Evolutionary conservation across 2,329 filamentous ascomycete species (phyloP).

Genomic region (Phyllosticta ampelicida): DNA sequence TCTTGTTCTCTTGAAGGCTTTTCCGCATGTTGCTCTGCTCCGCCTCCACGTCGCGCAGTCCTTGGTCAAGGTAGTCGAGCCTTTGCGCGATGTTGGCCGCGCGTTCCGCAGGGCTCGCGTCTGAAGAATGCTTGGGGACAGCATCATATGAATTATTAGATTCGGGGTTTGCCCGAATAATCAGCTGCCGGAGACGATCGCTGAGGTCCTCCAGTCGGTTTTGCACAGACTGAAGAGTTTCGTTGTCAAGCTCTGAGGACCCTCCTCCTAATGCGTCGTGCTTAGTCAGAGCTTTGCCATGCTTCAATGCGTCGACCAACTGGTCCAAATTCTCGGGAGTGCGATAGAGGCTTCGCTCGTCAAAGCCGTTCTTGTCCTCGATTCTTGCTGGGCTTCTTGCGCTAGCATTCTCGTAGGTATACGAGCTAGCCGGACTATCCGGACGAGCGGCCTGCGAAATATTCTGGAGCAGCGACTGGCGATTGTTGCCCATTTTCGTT

Average conservation of each 20-base stretch:
- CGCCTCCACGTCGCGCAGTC: conserved; percentile 49
- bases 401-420: conserved; percentile 51
- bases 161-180: conserved; percentile 52
- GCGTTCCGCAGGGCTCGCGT: conserved; percentile 8
- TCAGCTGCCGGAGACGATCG: conserved; percentile 52
- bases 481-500: conserved; percentile 41
- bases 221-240: conserved; percentile 37
- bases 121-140: conserved; percentile 18
- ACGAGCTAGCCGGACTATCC: conserved; percentile 66
- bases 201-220: conserved; percentile 58
- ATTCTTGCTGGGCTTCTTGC: conserved; percentile 33
- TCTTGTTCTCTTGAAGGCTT: conserved; percentile 13
- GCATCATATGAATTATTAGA: conserved; percentile 23
- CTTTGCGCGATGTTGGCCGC: conserved; percentile 40
- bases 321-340: conserved; percentile 55
- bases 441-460: conserved; percentile 38
- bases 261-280: conserved; percentile 7
- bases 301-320: conserved; percentile 28
- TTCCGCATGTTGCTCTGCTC: conserved; percentile 37
- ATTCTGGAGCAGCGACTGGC: conserved; percentile 26
- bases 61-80: conserved; percentile 60
- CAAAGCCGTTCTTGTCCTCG: conserved; percentile 54
- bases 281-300: conserved; percentile 20
- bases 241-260: conserved; percentile 17
- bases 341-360: conserved; percentile 64